Percentiles rank a stretch among this genome's conserved stretches.
phyloP scores from a whole-genome alignment of 2,329 filamentous ascomycete genomes.

The Akanthomyces dipterigenus region DNA sequence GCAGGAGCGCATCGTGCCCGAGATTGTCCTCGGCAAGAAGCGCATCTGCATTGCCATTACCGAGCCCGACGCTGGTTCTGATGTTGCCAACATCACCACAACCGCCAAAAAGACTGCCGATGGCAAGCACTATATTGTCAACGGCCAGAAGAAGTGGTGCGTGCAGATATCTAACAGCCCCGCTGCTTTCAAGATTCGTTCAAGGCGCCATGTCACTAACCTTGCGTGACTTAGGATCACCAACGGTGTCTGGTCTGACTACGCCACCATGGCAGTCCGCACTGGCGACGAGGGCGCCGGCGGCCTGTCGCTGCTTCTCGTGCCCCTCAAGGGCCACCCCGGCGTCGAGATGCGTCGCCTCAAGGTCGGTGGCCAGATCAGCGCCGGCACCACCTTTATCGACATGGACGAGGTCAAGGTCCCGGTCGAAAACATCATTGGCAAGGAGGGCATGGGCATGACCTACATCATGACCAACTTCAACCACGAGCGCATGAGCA shows the following conservation, averaged over 20 bases:
- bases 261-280: conserved; percentile 55
- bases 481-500: conserved; percentile 42
- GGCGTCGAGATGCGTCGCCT: conserved; percentile 34
- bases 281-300: conserved; percentile 45
- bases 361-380: conserved; percentile 56
- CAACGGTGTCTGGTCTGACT: conserved; percentile 53
- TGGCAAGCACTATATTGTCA: conserved; percentile 63
- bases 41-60: conserved; percentile 72
- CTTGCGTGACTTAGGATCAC: conserved; percentile 38
- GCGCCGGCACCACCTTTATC: conserved; percentile 53
- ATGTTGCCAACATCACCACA: conserved; percentile 67
- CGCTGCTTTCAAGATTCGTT: not conserved
- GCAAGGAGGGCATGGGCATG: conserved; percentile 47
- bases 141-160: conserved; percentile 70
- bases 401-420: conserved; percentile 47
- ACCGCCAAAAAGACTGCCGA: conserved; percentile 56
- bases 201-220: not conserved
- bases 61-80: conserved; percentile 64
- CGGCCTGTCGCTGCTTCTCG: conserved; percentile 50
- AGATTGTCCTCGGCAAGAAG: conserved; percentile 59
- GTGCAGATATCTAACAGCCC: not conserved
- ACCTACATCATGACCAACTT: conserved; percentile 35
- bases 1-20: conserved; percentile 61
- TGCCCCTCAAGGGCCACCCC: conserved; percentile 32
- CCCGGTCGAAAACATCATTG: conserved; percentile 44